These are phyloP conservation scores for Neophaeococcomyces aloes DNA, from an alignment of 2,329 filamentous ascomycete genomes.

Conservation along the genomic window DNA sequence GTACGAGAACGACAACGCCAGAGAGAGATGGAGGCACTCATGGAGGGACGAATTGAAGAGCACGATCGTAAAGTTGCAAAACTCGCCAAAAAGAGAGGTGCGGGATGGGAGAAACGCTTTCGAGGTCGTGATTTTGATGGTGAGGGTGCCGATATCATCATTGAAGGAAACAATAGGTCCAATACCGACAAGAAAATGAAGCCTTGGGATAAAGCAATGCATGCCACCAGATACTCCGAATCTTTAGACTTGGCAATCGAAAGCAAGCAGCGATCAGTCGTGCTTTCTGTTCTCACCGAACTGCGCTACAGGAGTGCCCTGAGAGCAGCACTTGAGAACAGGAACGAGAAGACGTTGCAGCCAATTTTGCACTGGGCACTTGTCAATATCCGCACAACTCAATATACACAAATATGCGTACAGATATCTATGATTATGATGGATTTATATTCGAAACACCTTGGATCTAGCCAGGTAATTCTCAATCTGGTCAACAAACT, in stretches of 20 bases:
- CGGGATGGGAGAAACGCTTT: slow-evolving; percentile 51
- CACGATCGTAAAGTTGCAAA: slow-evolving; percentile 58
- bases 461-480: slow-evolving; percentile 63
- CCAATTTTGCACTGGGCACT: slow-evolving; percentile 77
- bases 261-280: slow-evolving; percentile 39
- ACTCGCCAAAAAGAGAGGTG: slow-evolving; percentile 49
- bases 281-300: slow-evolving; percentile 70
- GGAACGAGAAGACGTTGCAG: slow-evolving; percentile 70
- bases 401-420: slow-evolving; percentile 68
- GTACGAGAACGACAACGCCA: slow-evolving; percentile 63
- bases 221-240: slow-evolving; percentile 63
- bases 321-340: slow-evolving; percentile 64
- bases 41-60: slow-evolving; percentile 66
- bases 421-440: slow-evolving; percentile 74
- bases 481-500: slow-evolving; percentile 59
- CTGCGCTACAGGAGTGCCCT: slow-evolving; percentile 81
- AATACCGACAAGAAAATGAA: slow-evolving; percentile 54
- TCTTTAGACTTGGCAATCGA: slow-evolving; percentile 73
- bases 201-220: slow-evolving; percentile 70
- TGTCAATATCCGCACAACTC: slow-evolving; percentile 69
- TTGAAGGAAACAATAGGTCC: slow-evolving; percentile 60
- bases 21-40: slow-evolving; percentile 72
- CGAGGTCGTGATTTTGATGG: slow-evolving; percentile 69
- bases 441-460: slow-evolving; percentile 75
- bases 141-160: slow-evolving; percentile 77